These are phyloP conservation scores for Populus hybrid DNA, from an alignment of 441 rosid species.

Conservation along the genomic window DNA sequence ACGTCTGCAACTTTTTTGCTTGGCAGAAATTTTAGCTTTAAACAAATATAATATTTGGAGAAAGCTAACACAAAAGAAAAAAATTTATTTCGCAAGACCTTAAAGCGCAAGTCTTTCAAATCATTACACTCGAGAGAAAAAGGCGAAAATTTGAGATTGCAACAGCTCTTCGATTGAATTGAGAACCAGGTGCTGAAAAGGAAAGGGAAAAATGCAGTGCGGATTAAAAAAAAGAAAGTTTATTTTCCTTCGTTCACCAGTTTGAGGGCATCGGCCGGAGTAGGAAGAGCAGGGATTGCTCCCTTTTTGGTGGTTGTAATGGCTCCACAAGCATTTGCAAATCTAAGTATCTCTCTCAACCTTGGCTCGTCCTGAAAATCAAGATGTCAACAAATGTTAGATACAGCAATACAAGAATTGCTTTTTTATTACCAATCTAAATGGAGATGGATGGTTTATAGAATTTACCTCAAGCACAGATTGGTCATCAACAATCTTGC, in stretches of 20 bases:
- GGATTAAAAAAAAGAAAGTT: background rate
- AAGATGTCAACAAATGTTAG: background rate
- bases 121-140: slow-evolving; percentile 15
- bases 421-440: background rate
- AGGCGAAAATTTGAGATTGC: background rate
- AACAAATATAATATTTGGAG: background rate
- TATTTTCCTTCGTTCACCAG: slow-evolving; percentile 39
- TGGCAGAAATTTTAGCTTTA: background rate
- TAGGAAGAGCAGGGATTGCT: slow-evolving; percentile 43
- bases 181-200: background rate
- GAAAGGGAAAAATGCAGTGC: background rate
- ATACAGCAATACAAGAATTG: background rate
- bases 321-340: slow-evolving; percentile 94
- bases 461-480: slow-evolving; percentile 57
- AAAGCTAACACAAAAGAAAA: background rate
- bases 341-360: slow-evolving; percentile 63
- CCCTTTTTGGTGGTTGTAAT: slow-evolving; percentile 94
- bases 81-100: slow-evolving; percentile 16
- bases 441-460: background rate
- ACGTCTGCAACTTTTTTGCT: background rate
- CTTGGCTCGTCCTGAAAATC: slow-evolving; percentile 59
- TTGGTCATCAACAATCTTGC: slow-evolving; percentile 70
- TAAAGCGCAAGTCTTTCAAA: background rate
- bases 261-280: slow-evolving; percentile 40
- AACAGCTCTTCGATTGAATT: slow-evolving; percentile 16